Evolutionary conservation across 1,284 basidiomycete species (phyloP).

Genomic region (Trichosporon inkin): DNA sequence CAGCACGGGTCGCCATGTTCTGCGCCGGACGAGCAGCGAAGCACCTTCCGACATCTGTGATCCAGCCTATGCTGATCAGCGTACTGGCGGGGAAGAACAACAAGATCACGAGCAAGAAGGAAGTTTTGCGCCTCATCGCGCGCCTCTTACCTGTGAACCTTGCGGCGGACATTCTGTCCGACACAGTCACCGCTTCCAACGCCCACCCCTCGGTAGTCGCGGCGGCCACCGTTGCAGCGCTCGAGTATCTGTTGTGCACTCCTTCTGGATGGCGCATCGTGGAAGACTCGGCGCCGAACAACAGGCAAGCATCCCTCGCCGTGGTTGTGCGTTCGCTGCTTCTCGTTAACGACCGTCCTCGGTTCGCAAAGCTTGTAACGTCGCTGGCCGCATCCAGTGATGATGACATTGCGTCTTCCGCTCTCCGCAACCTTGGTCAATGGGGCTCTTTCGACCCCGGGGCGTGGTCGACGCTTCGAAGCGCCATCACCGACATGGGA

Average conservation of each 20-base stretch:
- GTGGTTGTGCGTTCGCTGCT: neutral
- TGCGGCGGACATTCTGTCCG: neutral
- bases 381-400: neutral
- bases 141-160: neutral
- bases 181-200: neutral
- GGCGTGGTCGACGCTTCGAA: neutral
- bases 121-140: neutral
- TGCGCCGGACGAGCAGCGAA: constrained; percentile 1
- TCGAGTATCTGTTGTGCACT: neutral
- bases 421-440: neutral
- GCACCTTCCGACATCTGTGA: neutral
- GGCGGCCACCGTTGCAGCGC: neutral
- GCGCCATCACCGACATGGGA: neutral
- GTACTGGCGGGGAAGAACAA: neutral
- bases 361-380: neutral
- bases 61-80: neutral
- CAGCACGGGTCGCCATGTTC: neutral
- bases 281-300: neutral
- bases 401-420: neutral
- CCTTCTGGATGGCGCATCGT: neutral
- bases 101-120: constrained; percentile 3
- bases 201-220: neutral
- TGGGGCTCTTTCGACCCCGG: neutral
- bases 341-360: neutral
- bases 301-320: neutral